These are phyloP conservation scores for Mucor irregularis DNA, from an alignment of 371 early-diverging fungal species.

Conservation along the genomic window DNA sequence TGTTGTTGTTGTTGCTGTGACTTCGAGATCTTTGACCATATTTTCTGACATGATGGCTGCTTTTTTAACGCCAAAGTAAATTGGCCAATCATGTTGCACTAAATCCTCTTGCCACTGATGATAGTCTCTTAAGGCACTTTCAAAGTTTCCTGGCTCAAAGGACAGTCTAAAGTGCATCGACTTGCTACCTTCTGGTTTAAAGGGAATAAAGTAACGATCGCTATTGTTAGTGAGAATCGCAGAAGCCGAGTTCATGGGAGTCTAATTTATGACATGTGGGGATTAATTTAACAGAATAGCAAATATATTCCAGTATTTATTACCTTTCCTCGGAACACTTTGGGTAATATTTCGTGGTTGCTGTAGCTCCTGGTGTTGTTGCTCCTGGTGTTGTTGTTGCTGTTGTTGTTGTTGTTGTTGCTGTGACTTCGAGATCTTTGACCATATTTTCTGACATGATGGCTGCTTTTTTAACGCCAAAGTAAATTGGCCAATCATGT, in stretches of 20 bases:
- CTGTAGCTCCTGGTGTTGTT: not conserved
- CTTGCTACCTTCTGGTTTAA: slow-evolving; percentile 67
- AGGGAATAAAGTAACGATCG: slow-evolving; percentile 76
- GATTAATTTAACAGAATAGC: too few species aligned
- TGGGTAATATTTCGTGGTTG: slow-evolving; percentile 43
- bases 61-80: slow-evolving; percentile 66
- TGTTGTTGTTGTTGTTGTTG: too few species aligned
- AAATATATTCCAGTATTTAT: not conserved
- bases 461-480: slow-evolving; percentile 49
- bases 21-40: slow-evolving; percentile 5
- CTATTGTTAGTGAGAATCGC: slow-evolving; percentile 79
- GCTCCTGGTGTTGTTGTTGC: too few species aligned
- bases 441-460: slow-evolving; percentile 3
- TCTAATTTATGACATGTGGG: slow-evolving; percentile 56
- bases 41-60: slow-evolving; percentile 14
- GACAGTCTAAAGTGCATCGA: slow-evolving; percentile 75
- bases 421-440: slow-evolving; percentile 4
- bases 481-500: slow-evolving; percentile 83
- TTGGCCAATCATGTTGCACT: slow-evolving; percentile 74
- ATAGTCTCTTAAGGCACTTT: slow-evolving; percentile 71
- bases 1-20: too few species aligned
- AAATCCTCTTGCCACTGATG: slow-evolving; percentile 72
- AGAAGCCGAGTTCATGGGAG: slow-evolving; percentile 83
- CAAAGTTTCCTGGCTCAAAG: slow-evolving; percentile 75
- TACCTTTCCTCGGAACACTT: slow-evolving; percentile 84